Percentiles rank a stretch among this genome's conserved stretches.
Conservation (phyloP, 805 yeast genomes). For the Yarrowia osloensis region DNA sequence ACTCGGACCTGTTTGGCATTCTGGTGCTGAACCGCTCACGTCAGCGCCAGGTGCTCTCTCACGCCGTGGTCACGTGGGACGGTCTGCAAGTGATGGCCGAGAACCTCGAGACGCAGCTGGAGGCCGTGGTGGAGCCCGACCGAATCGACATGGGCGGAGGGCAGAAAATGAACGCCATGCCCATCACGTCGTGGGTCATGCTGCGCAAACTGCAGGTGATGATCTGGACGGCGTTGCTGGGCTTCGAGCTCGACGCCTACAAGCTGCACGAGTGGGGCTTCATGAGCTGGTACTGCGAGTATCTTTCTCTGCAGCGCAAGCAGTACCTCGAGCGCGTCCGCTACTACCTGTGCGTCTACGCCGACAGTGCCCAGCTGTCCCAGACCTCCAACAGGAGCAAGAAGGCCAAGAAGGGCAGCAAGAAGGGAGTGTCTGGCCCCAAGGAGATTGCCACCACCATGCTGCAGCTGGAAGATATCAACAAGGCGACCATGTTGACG, state of each 20-base stretch:
- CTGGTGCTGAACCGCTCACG: conserved; percentile 72
- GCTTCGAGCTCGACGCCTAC: conserved; percentile 74
- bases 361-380: conserved; percentile 14
- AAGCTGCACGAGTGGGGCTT: conserved; percentile 66
- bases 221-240: conserved; percentile 70
- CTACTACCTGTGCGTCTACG: conserved; percentile 37
- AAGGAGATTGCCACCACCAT: conserved; percentile 34
- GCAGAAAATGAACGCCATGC: conserved; percentile 51
- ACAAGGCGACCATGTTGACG: conserved; percentile 38
- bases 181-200: conserved; percentile 71
- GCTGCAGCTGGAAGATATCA: conserved; percentile 7
- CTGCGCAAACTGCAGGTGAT: conserved; percentile 66
- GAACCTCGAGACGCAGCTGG: conserved; percentile 55
- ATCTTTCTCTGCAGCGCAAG: conserved; percentile 47
- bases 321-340: conserved; percentile 51
- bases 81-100: conserved; percentile 77
- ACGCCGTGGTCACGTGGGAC: conserved; percentile 66
- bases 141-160: neutral
- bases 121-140: conserved; percentile 32
- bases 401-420: neutral
- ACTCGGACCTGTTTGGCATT: conserved; percentile 50
- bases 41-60: conserved; percentile 72
- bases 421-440: conserved; percentile 5
- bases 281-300: conserved; percentile 68
- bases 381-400: neutral